Evolutionary conservation across 2,329 filamentous ascomycete genomes (phyloP).

Genomic region (Fusarium sp.): DNA sequence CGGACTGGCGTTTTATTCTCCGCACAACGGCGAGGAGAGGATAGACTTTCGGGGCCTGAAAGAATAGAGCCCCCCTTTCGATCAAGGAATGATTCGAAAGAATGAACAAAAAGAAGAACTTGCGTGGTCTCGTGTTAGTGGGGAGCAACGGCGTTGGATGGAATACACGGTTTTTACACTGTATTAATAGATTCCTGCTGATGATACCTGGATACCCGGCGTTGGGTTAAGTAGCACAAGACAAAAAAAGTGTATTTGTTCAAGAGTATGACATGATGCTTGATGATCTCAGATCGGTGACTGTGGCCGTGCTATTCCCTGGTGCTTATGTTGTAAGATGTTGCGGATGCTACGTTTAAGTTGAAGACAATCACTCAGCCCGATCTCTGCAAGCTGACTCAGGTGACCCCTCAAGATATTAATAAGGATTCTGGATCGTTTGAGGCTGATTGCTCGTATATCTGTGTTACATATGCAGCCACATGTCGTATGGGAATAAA

Average conservation of each 20-base stretch:
- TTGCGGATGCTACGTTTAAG: not conserved
- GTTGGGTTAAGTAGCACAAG: constrained; percentile 25
- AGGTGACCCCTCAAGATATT: not conserved
- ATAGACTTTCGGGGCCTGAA: constrained; percentile 7
- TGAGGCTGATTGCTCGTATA: constrained; percentile 6
- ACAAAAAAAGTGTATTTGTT: constrained; percentile 9
- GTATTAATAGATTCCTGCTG: constrained; percentile 36
- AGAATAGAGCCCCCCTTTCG: not conserved
- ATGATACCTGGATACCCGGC: constrained; percentile 38
- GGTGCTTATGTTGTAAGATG: not conserved
- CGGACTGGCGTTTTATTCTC: constrained; percentile 42
- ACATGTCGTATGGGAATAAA: not conserved
- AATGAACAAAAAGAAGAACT: not conserved
- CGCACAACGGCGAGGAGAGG: not conserved
- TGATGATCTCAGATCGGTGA: not conserved
- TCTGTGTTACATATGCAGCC: not conserved
- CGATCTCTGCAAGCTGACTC: constrained; percentile 10
- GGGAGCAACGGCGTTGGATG: constrained; percentile 16
- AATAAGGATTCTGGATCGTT: not conserved
- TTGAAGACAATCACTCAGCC: not conserved
- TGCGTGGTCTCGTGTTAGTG: not conserved
- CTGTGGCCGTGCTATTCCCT: not conserved
- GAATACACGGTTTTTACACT: constrained; percentile 29
- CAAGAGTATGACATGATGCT: not conserved
- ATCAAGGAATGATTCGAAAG: not conserved